A percentile compares a stretch with the other conserved stretches of the same genome.
phyloP scores from a whole-genome alignment of 148 eudicot species.

The Amaranthus hypochondriacus region DNA sequence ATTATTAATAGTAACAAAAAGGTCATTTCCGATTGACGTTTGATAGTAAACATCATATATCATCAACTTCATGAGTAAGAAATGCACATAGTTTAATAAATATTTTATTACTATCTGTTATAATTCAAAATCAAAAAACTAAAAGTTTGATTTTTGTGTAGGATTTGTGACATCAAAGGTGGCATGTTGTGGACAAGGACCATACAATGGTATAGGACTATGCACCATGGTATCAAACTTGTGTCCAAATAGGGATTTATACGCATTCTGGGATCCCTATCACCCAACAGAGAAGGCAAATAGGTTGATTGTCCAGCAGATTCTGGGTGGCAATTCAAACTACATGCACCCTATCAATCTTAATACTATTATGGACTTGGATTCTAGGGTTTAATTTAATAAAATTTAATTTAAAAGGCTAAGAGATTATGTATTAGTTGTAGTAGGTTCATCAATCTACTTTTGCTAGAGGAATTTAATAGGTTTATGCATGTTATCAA shows the following conservation, averaged over 20 bases:
- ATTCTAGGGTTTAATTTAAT: conserved; percentile 16
- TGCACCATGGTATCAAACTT: conserved; percentile 31
- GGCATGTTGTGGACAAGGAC: conserved; percentile 45
- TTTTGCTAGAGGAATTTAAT: too few relatives aligned
- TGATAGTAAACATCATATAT: too few relatives aligned
- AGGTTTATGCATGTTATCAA: too few relatives aligned
- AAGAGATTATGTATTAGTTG: too few relatives aligned
- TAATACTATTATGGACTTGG: conserved; percentile 28
- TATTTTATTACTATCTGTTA: too few relatives aligned
- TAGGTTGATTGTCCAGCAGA: conserved; percentile 28
- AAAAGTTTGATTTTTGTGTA: neutral
- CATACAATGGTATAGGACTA: conserved; percentile 34
- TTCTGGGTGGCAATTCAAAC: conserved; percentile 16
- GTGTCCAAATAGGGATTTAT: conserved; percentile 30
- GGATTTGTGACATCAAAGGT: conserved; percentile 43
- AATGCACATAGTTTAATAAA: too few relatives aligned
- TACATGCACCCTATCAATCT: conserved; percentile 43
- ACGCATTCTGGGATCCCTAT: conserved; percentile 40
- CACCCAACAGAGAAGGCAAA: conserved; percentile 37
- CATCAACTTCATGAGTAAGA: too few relatives aligned
- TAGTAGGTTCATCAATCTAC: too few relatives aligned
- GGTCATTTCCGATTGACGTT: too few relatives aligned
- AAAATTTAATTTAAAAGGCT: too few relatives aligned
- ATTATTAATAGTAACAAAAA: too few relatives aligned
- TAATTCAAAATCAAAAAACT: neutral